phyloP scores from a whole-genome alignment of 1,139 yeast genomes.

The Taphrina flavorubra region DNA sequence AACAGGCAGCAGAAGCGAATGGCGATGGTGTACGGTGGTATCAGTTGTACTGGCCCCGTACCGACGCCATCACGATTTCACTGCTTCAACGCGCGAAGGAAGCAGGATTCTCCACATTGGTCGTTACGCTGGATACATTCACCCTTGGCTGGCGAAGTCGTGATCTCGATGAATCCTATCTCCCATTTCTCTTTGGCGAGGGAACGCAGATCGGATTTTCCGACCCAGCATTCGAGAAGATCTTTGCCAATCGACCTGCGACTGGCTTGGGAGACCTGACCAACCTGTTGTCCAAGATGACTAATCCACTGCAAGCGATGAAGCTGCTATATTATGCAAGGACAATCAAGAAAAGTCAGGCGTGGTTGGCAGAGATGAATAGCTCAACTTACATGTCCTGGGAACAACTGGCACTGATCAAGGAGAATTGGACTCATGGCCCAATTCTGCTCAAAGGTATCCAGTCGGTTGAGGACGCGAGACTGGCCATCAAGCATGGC shows the following conservation, averaged over 20 bases:
- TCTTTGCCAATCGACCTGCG: slow-evolving; percentile 30
- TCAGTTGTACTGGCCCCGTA: slow-evolving; percentile 49
- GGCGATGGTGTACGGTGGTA: slow-evolving; percentile 48
- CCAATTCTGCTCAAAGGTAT: slow-evolving; percentile 74
- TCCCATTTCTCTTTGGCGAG: slow-evolving; percentile 48
- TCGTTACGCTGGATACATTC: slow-evolving; percentile 49
- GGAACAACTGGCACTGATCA: slow-evolving; percentile 45
- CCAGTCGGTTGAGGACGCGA: slow-evolving; percentile 70
- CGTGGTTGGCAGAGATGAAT: slow-evolving; percentile 39
- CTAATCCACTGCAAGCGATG: slow-evolving; percentile 29
- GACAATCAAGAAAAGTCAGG: slow-evolving; percentile 34
- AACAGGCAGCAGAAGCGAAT: slow-evolving; percentile 48
- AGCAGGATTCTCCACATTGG: slow-evolving; percentile 48
- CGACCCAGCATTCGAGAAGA: slow-evolving; percentile 48
- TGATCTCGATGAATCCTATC: slow-evolving; percentile 48
- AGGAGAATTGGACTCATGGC: slow-evolving; percentile 47
- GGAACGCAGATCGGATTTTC: slow-evolving; percentile 49
- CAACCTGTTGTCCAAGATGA: slow-evolving; percentile 25
- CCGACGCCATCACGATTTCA: slow-evolving; percentile 48
- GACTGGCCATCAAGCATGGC: slow-evolving; percentile 66
- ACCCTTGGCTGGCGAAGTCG: slow-evolving; percentile 49
- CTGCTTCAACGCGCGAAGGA: slow-evolving; percentile 47
- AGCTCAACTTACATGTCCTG: slow-evolving; percentile 42
- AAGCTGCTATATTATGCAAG: slow-evolving; percentile 34
- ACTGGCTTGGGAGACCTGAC: slow-evolving; percentile 27